Conservation (phyloP, 805 yeast genomes). For the Lipomyces chichibuensis region DNA sequence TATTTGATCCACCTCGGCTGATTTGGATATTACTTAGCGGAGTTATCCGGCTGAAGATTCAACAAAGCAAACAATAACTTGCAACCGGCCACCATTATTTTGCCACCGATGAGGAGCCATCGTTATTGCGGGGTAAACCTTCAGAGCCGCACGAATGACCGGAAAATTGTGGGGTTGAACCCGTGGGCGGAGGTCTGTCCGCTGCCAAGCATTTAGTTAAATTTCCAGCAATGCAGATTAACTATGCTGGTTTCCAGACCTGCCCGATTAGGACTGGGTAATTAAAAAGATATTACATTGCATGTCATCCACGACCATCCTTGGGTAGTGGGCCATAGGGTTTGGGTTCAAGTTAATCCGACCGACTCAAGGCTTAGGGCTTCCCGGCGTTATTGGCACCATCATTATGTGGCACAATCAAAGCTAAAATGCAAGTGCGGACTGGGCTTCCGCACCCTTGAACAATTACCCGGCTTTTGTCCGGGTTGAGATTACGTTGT, state of each 20-base stretch:
- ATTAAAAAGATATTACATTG: too few species aligned
- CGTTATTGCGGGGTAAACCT: not conserved
- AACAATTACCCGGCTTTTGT: not conserved
- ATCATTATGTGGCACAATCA: too few species aligned
- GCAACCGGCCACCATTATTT: not conserved
- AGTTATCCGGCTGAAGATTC: not conserved
- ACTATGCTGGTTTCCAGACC: too few species aligned
- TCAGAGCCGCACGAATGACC: not conserved
- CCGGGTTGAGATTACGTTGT: not conserved
- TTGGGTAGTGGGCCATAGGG: too few species aligned
- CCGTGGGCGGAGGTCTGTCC: not conserved
- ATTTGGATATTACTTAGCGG: slow-evolving; percentile 3
- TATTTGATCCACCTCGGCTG: not conserved
- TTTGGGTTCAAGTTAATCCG: too few species aligned
- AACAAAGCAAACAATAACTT: not conserved
- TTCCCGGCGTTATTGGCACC: too few species aligned
- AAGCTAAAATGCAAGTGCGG: not conserved
- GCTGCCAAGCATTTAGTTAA: not conserved
- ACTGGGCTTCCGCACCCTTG: not conserved
- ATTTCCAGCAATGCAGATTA: too few species aligned
- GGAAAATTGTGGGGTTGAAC: not conserved
- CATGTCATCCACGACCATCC: too few species aligned
- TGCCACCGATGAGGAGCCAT: not conserved
- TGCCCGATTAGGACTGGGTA: too few species aligned
- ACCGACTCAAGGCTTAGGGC: too few species aligned